These are phyloP conservation scores for Ramalina intermedia DNA, from an alignment of 495 filamentous ascomycete genomes.

Conservation along the genomic window DNA sequence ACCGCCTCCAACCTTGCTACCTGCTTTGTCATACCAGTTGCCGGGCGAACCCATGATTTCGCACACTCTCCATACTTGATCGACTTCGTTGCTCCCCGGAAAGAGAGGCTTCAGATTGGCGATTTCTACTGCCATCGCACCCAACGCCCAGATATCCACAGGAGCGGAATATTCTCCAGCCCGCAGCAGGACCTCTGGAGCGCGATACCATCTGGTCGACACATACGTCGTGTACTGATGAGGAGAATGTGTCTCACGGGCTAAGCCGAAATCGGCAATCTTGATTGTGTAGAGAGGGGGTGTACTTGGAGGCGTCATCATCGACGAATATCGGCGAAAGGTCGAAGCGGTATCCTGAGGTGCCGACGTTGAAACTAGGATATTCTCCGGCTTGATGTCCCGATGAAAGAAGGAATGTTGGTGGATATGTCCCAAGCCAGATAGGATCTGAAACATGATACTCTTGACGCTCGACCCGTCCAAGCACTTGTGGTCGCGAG, in stretches of 20 bases:
- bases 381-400: conserved; percentile 99
- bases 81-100: conserved; percentile 94
- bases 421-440: conserved; percentile 93
- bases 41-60: conserved; percentile 99
- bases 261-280: conserved; percentile 98
- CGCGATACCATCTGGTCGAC: conserved; percentile 96
- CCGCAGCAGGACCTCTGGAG: conserved; percentile 85
- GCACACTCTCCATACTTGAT: conserved; percentile 97
- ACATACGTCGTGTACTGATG: conserved; percentile 97
- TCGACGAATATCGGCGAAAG: conserved; percentile 80
- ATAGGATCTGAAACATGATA: conserved; percentile 92
- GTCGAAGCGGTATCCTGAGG: conserved; percentile 61
- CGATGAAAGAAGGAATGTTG: conserved; percentile 96
- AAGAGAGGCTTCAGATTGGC: conserved; percentile 95
- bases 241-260: conserved; percentile 90
- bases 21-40: conserved; percentile 89
- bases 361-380: conserved; percentile 86
- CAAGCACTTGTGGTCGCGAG: conserved; percentile 82
- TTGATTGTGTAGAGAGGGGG: conserved; percentile 92
- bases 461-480: conserved; percentile 92
- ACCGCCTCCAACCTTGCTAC: conserved; percentile 78
- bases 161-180: conserved; percentile 96
- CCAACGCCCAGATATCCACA: conserved; percentile 95
- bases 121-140: conserved; percentile 99
- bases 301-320: conserved; percentile 89